Percentiles rank a stretch among this genome's conserved stretches.
Evolutionary conservation across 148 eudicot species (phyloP).

Genomic region (Rhododendron simsii): DNA sequence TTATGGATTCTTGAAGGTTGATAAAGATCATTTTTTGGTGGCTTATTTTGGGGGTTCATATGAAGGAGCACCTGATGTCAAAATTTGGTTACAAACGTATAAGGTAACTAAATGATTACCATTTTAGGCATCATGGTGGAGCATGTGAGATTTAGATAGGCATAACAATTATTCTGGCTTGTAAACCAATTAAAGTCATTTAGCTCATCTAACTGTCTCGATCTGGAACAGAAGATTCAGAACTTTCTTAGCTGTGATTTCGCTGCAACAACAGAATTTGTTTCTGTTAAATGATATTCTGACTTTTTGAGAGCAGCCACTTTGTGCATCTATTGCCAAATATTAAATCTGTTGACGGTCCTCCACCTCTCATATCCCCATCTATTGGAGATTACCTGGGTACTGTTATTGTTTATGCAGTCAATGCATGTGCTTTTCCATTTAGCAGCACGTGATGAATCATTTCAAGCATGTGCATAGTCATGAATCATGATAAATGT

Average conservation of each 20-base stretch:
- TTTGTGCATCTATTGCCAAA: neutral
- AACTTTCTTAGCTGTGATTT: neutral
- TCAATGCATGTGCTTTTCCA: neutral
- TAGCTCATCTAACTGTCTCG: neutral
- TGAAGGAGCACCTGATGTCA: slow-evolving; percentile 90
- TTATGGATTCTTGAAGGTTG: slow-evolving; percentile 42
- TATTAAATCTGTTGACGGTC: neutral
- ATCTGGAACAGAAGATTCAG: neutral
- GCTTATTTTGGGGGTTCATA: slow-evolving; percentile 92
- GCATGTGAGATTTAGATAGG: neutral
- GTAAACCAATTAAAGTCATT: neutral
- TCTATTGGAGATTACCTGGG: neutral
- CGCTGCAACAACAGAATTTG: neutral
- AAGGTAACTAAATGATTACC: slow-evolving; percentile 35
- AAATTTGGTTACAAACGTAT: slow-evolving; percentile 81
- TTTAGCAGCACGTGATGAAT: neutral
- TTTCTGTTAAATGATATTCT: neutral
- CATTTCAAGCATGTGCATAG: neutral
- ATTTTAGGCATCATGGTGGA: neutral
- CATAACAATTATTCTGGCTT: neutral
- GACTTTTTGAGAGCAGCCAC: neutral
- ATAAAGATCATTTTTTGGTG: slow-evolving; percentile 67
- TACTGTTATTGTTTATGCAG: neutral
- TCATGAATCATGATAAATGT: neutral
- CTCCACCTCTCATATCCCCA: neutral